Base-by-base conservation (phyloP, 352 stramenopile species). In the Phytophthora macrochlamydospora region DNA sequence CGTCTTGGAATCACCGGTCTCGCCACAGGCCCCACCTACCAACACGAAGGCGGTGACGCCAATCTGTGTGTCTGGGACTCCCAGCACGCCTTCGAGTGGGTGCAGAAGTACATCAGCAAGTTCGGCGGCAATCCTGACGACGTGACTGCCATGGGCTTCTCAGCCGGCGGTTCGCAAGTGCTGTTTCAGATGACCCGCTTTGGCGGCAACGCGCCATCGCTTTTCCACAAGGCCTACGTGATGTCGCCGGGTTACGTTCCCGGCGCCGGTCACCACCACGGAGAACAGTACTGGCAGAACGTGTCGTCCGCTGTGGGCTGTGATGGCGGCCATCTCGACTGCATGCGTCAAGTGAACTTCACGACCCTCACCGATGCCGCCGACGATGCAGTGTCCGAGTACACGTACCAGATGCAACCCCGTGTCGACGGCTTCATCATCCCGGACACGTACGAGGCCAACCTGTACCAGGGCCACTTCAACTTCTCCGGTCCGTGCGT, bases 51-150 rank as follows among this genome's bases (percentile, higher is more conserved):
- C n/a, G 63, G 69, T 29, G 59, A 50, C 8, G 46, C 62, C 12
- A 81, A 78, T 29, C 48, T 64, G 13, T 63, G 46, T 7, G 31
- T 78, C 7, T 75, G 65, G 49, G 73, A 81, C 35, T 37, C 71
- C 4, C 59, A 60, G 14, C 43, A 70, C 4, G 74, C 67, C 1
- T 79, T 72, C 59, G 37, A 76, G 54, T 83, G 75, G 71, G 65
- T 78, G 7, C 48, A 72, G 28, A 61, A 73, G 62, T 73, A 83
- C 62, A 79, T 79, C 45, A n/a, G 12, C 31, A 67, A 64, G 13
- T 83, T 79, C 37, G 75, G 75, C 4, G 75, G 75, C 31, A 64
- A 83, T 57, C 63, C 74, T 12, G 32, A 62, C 29, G 64, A 82
- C 29, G 52, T 81, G 4, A 81, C 73, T 9, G 73, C 69, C 0